These are phyloP conservation scores for Magnolia sinica DNA, from an alignment of 164 flowering plant species.

Conservation along the genomic window DNA sequence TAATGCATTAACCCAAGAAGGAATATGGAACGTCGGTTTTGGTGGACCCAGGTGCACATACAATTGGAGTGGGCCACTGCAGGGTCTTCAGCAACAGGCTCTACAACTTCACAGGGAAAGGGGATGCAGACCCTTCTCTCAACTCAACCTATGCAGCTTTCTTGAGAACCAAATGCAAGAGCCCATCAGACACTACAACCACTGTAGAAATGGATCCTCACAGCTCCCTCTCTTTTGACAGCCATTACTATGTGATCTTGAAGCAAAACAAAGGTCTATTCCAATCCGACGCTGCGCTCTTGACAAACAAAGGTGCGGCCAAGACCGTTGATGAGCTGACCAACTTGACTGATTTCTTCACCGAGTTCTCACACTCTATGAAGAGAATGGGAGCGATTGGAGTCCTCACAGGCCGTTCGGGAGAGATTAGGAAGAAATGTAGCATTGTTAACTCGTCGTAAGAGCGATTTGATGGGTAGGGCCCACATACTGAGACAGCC, in stretches of 20 bases:
- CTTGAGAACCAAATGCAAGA: conserved; percentile 34
- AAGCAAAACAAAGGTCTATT: conserved; percentile 38
- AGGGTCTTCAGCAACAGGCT: conserved; percentile 35
- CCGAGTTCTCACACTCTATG: conserved; percentile 32
- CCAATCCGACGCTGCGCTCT: conserved; percentile 61
- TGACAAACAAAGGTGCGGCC: not conserved
- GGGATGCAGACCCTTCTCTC: conserved; percentile 52
- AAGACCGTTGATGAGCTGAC: conserved; percentile 12
- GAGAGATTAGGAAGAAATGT: conserved; percentile 50
- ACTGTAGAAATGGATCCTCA: conserved; percentile 50
- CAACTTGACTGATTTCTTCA: too few relatives aligned
- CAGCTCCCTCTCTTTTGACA: conserved; percentile 36
- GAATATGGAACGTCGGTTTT: too few relatives aligned
- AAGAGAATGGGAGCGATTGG: conserved; percentile 48
- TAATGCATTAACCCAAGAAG: too few relatives aligned
- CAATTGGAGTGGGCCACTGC: conserved; percentile 51
- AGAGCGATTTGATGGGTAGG: too few relatives aligned
- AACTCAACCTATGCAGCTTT: conserved; percentile 36
- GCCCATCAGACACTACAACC: conserved; percentile 24
- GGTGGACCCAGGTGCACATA: conserved; percentile 37
- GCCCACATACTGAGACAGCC: too few relatives aligned
- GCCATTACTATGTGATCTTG: conserved; percentile 29
- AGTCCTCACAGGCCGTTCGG: conserved; percentile 38
- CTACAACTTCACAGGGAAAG: conserved; percentile 59
- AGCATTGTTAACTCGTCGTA: conserved; percentile 18